Evolutionary conservation across 1,284 basidiomycete species (phyloP), one percentile per base, ranked within the genome.

Genomic region (Pterulicium gracile): DNA sequence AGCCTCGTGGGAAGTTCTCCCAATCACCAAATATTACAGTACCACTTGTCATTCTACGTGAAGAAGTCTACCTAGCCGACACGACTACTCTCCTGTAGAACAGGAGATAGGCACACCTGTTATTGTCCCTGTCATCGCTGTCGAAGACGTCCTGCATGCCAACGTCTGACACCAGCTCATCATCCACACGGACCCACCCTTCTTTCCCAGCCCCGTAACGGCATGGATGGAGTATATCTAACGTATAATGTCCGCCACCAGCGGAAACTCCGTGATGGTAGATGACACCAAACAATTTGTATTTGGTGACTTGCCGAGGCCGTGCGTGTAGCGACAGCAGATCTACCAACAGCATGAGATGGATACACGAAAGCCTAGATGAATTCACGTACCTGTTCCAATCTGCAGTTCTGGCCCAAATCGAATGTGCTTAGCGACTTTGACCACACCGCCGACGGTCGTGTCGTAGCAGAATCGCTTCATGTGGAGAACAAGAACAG

Each of bases 201-300:
- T 83, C 76, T 2, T 73, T 64, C 19, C 61, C 63, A 44, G 60
- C 58, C 18, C 63, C 60, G 56, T 77, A 78, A 12, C 79, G 75
- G 54, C 80, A 79, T 17, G 89, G 86, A 51, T 91, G 84, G 4
- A 94, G 68, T 1, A 96, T 88, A 52, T 94, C 87, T 40, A 96
- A 79, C 1, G 94, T 98, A 67, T 98, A 98, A 63, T 98, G 94
- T 0, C 95, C 95, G 4, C 94, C 94, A 0, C 82, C 83, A 0
- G 95, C 92, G 12, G 87, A 88, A 42, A 75, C 69, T 1, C 95
- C 95, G 57, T 98, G 94, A 63, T 98, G 95, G 63, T 98, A 98
- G 4, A 98, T 69, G 17, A 87, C 92, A 54, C 89, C 92, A 59
- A 94, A 95, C 4, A 98, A 72, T 52, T 83, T 81, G 61, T 96